Evolutionary conservation across 345 rosid genomes (phyloP), one percentile per base, ranked within the genome.

Genomic region (Gossypium australe): DNA sequence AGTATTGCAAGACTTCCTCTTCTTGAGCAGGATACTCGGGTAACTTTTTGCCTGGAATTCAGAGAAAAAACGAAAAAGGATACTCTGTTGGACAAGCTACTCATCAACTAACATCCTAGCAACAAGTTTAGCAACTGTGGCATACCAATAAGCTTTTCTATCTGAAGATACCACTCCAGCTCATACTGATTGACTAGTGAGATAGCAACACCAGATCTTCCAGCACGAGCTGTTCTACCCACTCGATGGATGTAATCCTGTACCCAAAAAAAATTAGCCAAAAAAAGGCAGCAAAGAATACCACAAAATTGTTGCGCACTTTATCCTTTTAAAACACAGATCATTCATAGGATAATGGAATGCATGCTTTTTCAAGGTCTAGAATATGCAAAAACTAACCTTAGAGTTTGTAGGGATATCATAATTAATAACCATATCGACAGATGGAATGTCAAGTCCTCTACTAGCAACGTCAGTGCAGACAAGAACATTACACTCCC

Each of bases 381-480:
- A 24, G 2, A 7, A 48, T 47, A 48, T 47, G 56, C 57, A 7
- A 76, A 22, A 49, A 22, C 82, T 58, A 16, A 89, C 97, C 92
- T 89, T 89, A 43, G 94, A 87, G 78, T 87, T 87, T 14, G 97
- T 82, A 56, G 99, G 99, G 78, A 93, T 88, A 70, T 95, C 98
- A 67, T 93, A 95, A 80, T 95, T 95, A 75, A 93, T 90, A 79
- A 95, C 98, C 85, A 88, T 80, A 82, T 95, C 99, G 25, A 91
- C 99, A 1, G 98, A 85, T 1, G 98, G 96, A 81, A 95, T 93
- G 86, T 95, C 97, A 11, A 95, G 98, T 76, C 98, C 99, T 87
- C 99, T 88, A 79, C 98, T 93, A 51, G 99, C 99, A 77, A 93
- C 98, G 78, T 95, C 96, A 27, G 98, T 95, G 79, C 97, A 93